These are phyloP conservation scores for Russula earlei DNA, from an alignment of 768 basidiomycete species.

Conservation along the genomic window DNA sequence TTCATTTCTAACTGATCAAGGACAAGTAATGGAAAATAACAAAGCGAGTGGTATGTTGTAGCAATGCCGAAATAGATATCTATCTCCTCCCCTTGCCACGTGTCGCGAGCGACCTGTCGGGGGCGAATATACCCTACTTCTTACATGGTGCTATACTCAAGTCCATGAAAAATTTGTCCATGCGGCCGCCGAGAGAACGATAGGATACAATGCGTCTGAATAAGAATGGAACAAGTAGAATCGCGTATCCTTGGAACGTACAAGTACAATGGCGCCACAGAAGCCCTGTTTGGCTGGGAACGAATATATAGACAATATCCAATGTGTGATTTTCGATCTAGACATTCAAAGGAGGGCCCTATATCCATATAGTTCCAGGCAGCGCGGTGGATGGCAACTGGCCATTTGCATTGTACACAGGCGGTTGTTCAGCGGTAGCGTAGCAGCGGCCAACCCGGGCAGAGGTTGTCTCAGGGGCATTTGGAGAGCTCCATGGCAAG, in stretches of 20 bases:
- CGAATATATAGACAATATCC: not conserved
- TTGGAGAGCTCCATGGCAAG: not conserved
- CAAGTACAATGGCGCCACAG: conserved; percentile 1
- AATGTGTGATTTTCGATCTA: not conserved
- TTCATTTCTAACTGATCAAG: not conserved
- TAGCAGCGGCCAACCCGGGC: not conserved
- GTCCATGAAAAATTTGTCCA: not conserved
- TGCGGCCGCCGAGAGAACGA: not conserved
- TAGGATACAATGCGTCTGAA: conserved; percentile 1
- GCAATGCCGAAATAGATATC: not conserved
- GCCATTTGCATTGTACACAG: not conserved
- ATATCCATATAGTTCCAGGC: conserved; percentile 2
- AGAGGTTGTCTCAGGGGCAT: not conserved
- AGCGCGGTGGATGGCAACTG: conserved; percentile 2
- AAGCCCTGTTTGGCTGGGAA: not conserved
- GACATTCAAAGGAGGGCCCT: not conserved
- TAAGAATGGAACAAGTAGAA: not conserved
- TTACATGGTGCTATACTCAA: not conserved
- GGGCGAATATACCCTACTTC: not conserved
- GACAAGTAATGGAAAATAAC: not conserved
- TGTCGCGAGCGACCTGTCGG: not conserved
- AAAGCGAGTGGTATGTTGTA: not conserved
- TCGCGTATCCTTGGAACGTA: not conserved
- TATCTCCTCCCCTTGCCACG: too few relatives aligned
- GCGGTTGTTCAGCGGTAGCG: not conserved